Conservation (phyloP, 2,329 filamentous ascomycete genomes). For the Mycocentrospora acerina region DNA sequence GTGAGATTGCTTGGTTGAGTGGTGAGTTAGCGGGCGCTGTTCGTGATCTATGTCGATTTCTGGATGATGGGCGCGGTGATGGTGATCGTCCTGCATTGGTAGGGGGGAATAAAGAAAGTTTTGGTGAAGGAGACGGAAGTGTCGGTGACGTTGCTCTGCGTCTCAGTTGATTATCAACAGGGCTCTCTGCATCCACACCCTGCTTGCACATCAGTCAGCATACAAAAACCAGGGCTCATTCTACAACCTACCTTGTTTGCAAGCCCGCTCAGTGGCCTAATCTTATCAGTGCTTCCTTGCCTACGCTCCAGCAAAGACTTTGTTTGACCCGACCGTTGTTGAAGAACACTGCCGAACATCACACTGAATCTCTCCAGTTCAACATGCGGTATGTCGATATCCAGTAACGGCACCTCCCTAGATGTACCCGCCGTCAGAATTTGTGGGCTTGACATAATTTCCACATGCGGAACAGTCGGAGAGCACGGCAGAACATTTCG, state of each 20-base stretch:
- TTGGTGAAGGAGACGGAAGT: constrained; percentile 27
- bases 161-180: constrained; percentile 21
- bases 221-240: background rate
- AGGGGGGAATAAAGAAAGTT: constrained; percentile 38
- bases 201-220: constrained; percentile 14
- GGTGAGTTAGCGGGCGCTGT: constrained; percentile 36
- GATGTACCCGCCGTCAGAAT: constrained; percentile 6
- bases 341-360: constrained; percentile 82
- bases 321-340: constrained; percentile 33
- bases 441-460: constrained; percentile 13
- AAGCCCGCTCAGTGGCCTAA: constrained; percentile 36
- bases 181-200: constrained; percentile 16
- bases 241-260: constrained; percentile 33
- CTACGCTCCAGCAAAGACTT: constrained; percentile 38
- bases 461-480: constrained; percentile 20
- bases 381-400: constrained; percentile 77
- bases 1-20: constrained; percentile 22
- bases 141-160: constrained; percentile 39
- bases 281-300: constrained; percentile 36
- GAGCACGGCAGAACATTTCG: constrained; percentile 7
- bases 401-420: constrained; percentile 49
- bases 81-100: constrained; percentile 23
- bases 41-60: constrained; percentile 26
- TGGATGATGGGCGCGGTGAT: constrained; percentile 23
- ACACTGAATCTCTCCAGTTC: constrained; percentile 88